phyloP scores from a whole-genome alignment of 169 alveolate species.

The Cryptosporidium bovis region DNA sequence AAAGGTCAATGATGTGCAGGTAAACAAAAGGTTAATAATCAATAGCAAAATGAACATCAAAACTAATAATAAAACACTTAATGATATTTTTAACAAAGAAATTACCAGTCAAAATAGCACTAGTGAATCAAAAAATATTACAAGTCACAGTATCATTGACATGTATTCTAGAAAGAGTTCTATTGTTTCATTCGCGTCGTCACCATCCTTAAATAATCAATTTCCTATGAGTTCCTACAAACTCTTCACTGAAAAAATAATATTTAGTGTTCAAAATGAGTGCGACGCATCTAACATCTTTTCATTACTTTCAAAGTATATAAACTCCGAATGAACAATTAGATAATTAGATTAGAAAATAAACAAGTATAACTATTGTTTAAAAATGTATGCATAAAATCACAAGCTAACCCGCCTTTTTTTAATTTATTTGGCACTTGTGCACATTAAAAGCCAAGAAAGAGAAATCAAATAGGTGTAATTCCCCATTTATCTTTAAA shows the following conservation, averaged over 20 bases:
- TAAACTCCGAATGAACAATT: constrained; percentile 20
- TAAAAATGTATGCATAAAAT: too few species aligned
- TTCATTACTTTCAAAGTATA: constrained; percentile 18
- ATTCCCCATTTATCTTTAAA: too few species aligned
- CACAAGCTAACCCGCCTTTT: too few species aligned
- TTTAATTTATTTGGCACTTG: too few species aligned
- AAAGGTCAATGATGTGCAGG: constrained; percentile 25
- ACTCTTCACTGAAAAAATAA: constrained; percentile 42
- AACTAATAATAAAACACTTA: constrained; percentile 16
- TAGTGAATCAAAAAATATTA: not conserved
- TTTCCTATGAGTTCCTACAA: constrained; percentile 18
- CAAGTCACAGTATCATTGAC: not conserved
- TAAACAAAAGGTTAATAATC: constrained; percentile 14
- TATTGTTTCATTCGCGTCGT: not conserved
- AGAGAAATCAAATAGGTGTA: too few species aligned
- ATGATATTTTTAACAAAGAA: constrained; percentile 7
- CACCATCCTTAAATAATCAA: constrained; percentile 2
- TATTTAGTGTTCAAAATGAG: constrained; percentile 21
- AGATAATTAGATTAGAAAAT: too few species aligned
- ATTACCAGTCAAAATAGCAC: not conserved
- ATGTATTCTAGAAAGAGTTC: not conserved
- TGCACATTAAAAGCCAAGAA: too few species aligned
- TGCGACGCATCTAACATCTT: constrained; percentile 19
- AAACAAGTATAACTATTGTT: too few species aligned
- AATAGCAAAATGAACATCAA: not conserved